Evolutionary conservation across 1,284 basidiomycete species (phyloP), one percentile per base, ranked within the genome.

Genomic region (Mixia osmundae): DNA sequence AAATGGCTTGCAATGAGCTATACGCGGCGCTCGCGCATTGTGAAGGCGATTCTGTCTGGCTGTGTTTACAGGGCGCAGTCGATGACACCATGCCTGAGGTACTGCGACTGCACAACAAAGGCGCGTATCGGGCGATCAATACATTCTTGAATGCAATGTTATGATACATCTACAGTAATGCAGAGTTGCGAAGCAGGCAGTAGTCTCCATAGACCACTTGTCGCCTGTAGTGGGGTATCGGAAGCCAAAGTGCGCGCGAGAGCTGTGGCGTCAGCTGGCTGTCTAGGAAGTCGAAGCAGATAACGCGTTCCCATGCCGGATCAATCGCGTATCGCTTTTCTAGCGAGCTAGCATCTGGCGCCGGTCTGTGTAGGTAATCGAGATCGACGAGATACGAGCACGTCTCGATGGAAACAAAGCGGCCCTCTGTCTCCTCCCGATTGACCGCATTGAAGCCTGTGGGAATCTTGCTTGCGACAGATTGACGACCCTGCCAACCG

Each of bases 371-470:
- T 0, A 82, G 79, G 52, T 78, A 76, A 55, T 79, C 73, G 25
- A 82, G 65, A 53, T 87, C 78, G 40, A 94, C 64, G 38, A 94
- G 61, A 57, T 87, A 89, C 53, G 78, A 73, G 55, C 85, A 94
- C 28, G 64, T 18, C 3, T 3, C 14, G 1, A 21, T 33, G 5
- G 3, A 21, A 65, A 76, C 54, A 52, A 89, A 87, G 58, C 83
- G 89, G 42, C 73, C 72, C 35, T 71, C 71, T 1, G 56, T 49
- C 48, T 77, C 77, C 50, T 85, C 77, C 47, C 62, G 59, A 57
- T 97, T 97, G 37, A 77, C 55, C 49, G 91, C 83, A 56, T 99
- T 99, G 56, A 89, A 65, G 21, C 71, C 70, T 2, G 57, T 43
- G 1, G 72, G 72, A 4, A 71, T 87, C 25, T 64, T 61, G 44